Evolutionary conservation across 139 green algal genomes (phyloP), one percentile per base, ranked within the genome.

Genomic region (Tetraselmis chui): DNA sequence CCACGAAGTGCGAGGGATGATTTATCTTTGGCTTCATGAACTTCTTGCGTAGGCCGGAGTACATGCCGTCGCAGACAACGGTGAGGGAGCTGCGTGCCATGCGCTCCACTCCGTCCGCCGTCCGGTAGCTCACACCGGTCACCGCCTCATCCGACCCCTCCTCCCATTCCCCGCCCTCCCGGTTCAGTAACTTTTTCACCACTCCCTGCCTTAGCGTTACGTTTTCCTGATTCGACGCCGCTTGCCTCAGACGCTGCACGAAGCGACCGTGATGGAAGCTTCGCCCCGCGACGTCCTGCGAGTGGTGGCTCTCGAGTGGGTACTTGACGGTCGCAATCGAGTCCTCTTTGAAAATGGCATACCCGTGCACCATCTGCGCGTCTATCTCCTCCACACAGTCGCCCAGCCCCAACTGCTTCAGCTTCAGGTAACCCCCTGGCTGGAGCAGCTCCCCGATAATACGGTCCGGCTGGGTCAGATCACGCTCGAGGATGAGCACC

Each of bases 361-460:
- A 99, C 26, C 96, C 96, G 79, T 96, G 22, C 78, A 94, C 93
- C 86, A 96, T 94, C 76, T 97, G 89, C 2, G 94, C 86, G 85
- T 98, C 96, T 26, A 99, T 99, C 59, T 89, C 89, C 0, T 97
- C 90, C 1, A 94, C 88, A 80, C 86, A 94, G 76, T 92, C 81
- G 45, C 88, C 90, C 78, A 99, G 86, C 0, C 96, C 96, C 67
- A 99, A 91, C n/a, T 89, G 81, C 67, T 97, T 95, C 1, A 99
- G 91, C 89, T 91, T 92, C 30, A 97, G 83, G 83, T 96, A 98
- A 79, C 96, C 96, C 5, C 96, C 96, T 1, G 96, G 96, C 89
- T 99, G 96, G 82, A 99, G 91, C 85, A 99, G 91, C 92, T 99
- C 96, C 0, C 96, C 96, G n/a, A 99, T 93, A 31, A 99, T 99